Evolutionary conservation across 2,329 filamentous ascomycete genomes (phyloP).

Genomic region (Calonectria hawksworthii): DNA sequence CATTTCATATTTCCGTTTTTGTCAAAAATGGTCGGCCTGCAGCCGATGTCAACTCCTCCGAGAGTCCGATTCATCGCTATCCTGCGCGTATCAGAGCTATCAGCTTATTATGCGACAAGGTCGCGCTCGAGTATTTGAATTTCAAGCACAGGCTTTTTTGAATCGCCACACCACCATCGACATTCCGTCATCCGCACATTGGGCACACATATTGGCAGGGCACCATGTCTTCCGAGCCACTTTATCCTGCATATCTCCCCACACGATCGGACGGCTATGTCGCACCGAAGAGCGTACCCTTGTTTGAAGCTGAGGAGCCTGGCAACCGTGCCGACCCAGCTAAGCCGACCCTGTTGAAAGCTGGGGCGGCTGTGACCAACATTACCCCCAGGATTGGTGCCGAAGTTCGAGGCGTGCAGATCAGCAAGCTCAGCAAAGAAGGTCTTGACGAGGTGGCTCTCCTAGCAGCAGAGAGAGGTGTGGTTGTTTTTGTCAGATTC

Average conservation of each 20-base stretch:
- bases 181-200: not conserved
- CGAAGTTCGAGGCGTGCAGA: slow-evolving; percentile 48
- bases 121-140: not conserved
- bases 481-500: slow-evolving; percentile 48
- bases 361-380: slow-evolving; percentile 32
- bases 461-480: slow-evolving; percentile 48
- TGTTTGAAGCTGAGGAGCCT: slow-evolving; percentile 49
- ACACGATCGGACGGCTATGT: slow-evolving; percentile 50
- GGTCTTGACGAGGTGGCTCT: slow-evolving; percentile 49
- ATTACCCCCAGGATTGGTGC: slow-evolving; percentile 48
- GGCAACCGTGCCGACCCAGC: slow-evolving; percentile 47
- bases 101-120: slow-evolving; percentile 11
- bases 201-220: not conserved
- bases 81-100: not conserved
- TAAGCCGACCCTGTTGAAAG: slow-evolving; percentile 38
- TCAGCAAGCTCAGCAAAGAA: slow-evolving; percentile 40
- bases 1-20: slow-evolving; percentile 11
- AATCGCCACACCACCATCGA: not conserved
- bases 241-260: slow-evolving; percentile 51
- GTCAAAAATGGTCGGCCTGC: slow-evolving; percentile 29
- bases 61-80: not conserved
- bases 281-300: slow-evolving; percentile 40
- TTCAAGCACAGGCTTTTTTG: slow-evolving; percentile 9
- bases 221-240: slow-evolving; percentile 43
- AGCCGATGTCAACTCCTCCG: slow-evolving; percentile 10